Evolutionary conservation across 352 stramenopile species (phyloP), one percentile per base, ranked within the genome.

Genomic region (Phytophthora kernoviae): DNA sequence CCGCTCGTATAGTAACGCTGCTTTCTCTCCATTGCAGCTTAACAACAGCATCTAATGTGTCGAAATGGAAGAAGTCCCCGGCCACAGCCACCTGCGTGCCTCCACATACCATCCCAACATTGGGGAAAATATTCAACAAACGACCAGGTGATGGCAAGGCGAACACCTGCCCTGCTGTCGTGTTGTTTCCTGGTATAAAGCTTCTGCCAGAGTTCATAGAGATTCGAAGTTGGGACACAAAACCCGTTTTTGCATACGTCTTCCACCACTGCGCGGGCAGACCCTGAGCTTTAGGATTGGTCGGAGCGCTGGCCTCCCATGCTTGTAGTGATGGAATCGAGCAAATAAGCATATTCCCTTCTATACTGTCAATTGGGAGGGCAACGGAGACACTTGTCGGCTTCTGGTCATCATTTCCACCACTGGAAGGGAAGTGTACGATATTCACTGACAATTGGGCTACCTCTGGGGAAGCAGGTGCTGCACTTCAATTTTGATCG

Each of bases 11-110:
- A 15, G 65, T 46, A 1, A 71, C 12, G 22, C 67, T 56, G 20
- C 60, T 77, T 36, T 76, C 73, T 58, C 55, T 63, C 69, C 77
- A 88, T 22, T 74, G 65, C 5, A 91, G 48, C 27, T 68, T 68
- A 2, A 86, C 75, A 17, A 67, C 59, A 5, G 63, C 69, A 24
- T 92, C 79, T 30, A 84, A 47, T 0, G 80, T 84, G 30, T 89
- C 81, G 39, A 88, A 88, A 24, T 79, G 65, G 24, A 88, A 84
- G 26, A 78, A 86, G 21, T 84, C 67, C 0, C 65, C 70, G 4
- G 69, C 62, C 15, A 92, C 50, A 0, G 72, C 71, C 1, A 92
- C 65, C 21, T 79, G 62, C 7, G 80, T 90, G 5, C 73, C 72
- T 17, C 83, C 83, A 9, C 44, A 54, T 3, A 75, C 48, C 34